Base-by-base conservation (phyloP, 2,329 filamentous ascomycete genomes). In the Polychaeton citri region DNA sequence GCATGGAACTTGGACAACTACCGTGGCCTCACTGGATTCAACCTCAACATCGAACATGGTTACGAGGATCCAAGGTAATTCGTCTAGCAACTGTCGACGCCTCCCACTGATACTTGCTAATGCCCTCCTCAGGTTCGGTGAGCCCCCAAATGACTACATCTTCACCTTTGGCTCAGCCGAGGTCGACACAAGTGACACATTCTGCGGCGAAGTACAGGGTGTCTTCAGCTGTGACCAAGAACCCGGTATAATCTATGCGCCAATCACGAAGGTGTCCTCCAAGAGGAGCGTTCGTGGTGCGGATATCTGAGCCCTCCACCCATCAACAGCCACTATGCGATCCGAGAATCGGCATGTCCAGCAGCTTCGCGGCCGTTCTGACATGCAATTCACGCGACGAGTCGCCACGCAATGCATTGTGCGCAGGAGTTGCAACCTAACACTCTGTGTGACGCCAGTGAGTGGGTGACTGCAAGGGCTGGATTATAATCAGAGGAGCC, bases 1-100 rank as follows among this genome's bases (percentile, higher is more conserved):
- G 49, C 39, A 12, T 55, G 47, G 47, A 40, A 43, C 36, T 42
- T 55, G 20, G 41, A 41, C 6, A 32, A 34, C 15, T 50, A 35
- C 38, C 38, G 26, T 16, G 37, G 35, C 32, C 21, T 44, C 20
- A 33, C 36, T n/a, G 32, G 40, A 10, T 56, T 54, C 40, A 42
- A 38, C 0, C 35, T 56, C 5, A 41, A 42, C 24, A 10, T 55
- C 13, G 42, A 49, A 38, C 49, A 55, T 33, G 30, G 19, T n/a
- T 54, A 48, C 35, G 37, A 38, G 9, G 53, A 55, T 39, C 44
- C 48, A 15, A 31, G 39, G 50, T 55, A 35, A 40, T 50, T 51
- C 10, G 13, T 7, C 24, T 7, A 28, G 15, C 21, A 16, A 5
- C 37, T 19, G 33, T 28, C 24, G 7, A 3, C 15, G 24, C 7